These are phyloP conservation scores for Coleophoma eucalyptorum DNA, from an alignment of 2,329 filamentous ascomycete species.

Conservation along the genomic window DNA sequence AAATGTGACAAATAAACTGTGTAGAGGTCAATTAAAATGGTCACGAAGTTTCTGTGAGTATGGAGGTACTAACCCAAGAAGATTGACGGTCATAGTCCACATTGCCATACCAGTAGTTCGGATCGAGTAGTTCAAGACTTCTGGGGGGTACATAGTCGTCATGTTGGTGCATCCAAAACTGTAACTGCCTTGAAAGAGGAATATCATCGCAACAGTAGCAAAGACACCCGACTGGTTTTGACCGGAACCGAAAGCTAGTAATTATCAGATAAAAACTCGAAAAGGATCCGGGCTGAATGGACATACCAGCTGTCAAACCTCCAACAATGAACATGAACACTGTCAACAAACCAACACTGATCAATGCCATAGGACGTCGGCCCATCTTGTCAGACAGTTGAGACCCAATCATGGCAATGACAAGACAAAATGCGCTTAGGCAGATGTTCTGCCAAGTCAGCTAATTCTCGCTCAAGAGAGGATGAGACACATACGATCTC, in stretches of 20 bases:
- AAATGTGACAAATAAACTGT: constrained; percentile 5
- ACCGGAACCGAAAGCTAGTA: background rate
- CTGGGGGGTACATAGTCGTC: constrained; percentile 41
- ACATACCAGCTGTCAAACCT: constrained; percentile 36
- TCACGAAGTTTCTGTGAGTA: background rate
- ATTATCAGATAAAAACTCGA: background rate
- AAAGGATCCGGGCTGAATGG: background rate
- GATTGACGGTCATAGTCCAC: constrained; percentile 8
- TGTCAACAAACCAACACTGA: constrained; percentile 31
- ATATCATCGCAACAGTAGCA: constrained; percentile 36
- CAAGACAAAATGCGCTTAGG: constrained; percentile 42
- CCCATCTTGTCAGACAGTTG: constrained; percentile 36
- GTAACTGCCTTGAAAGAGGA: constrained; percentile 37
- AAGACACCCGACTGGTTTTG: constrained; percentile 23
- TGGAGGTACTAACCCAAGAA: constrained; percentile 25
- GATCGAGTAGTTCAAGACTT: constrained; percentile 43
- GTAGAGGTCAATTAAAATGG: background rate
- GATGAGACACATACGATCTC: background rate
- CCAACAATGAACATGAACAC: constrained; percentile 45
- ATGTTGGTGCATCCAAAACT: constrained; percentile 41
- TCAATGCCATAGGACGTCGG: constrained; percentile 36
- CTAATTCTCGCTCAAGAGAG: background rate
- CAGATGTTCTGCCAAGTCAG: constrained; percentile 34
- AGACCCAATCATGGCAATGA: constrained; percentile 35
- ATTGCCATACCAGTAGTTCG: constrained; percentile 40